phyloP scores from a whole-genome alignment of 2,329 filamentous ascomycete species.

The Colletotrichum abscissum region DNA sequence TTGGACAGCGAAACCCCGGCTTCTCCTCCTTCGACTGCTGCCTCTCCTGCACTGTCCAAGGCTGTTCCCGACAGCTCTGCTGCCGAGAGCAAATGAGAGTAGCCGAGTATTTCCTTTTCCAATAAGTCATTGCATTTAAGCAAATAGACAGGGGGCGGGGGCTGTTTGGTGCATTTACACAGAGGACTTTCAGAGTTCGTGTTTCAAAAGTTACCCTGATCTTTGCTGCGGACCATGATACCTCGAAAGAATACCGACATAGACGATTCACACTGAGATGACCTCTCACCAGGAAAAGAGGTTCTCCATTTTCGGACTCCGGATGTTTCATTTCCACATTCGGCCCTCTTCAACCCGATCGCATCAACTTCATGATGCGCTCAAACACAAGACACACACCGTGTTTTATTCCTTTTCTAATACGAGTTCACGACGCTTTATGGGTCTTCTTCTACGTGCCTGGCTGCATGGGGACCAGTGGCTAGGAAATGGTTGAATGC shows the following conservation, averaged over 20 bases:
- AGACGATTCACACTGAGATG: conserved; percentile 53
- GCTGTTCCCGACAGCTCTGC: conserved; percentile 62
- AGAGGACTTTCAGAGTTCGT: conserved; percentile 57
- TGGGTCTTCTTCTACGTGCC: conserved; percentile 28
- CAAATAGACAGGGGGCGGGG: conserved; percentile 62
- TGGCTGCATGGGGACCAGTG: conserved; percentile 14
- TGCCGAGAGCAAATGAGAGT: conserved; percentile 54
- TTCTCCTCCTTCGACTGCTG: conserved; percentile 77
- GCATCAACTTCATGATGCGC: conserved; percentile 15
- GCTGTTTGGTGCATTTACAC: conserved; percentile 60
- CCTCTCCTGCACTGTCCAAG: conserved; percentile 75
- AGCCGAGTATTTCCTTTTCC: conserved; percentile 41
- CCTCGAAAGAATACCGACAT: conserved; percentile 54
- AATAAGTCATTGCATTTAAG: conserved; percentile 55
- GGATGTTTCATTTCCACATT: conserved; percentile 45
- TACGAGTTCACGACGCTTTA: conserved; percentile 36
- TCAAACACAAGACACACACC: conserved; percentile 10
- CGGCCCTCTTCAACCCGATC: conserved; percentile 36
- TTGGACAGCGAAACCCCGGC: conserved; percentile 72
- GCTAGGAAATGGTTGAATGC: conserved; percentile 6
- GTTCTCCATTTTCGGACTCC: conserved; percentile 39
- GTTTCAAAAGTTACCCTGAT: conserved; percentile 59
- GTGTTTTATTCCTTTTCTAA: conserved; percentile 35
- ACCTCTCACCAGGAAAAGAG: conserved; percentile 46
- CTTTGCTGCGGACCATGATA: conserved; percentile 60